Evolutionary conservation across 1,139 yeast genomes (phyloP), one percentile per base, ranked within the genome.

Genomic region (Pichia cactophila): DNA sequence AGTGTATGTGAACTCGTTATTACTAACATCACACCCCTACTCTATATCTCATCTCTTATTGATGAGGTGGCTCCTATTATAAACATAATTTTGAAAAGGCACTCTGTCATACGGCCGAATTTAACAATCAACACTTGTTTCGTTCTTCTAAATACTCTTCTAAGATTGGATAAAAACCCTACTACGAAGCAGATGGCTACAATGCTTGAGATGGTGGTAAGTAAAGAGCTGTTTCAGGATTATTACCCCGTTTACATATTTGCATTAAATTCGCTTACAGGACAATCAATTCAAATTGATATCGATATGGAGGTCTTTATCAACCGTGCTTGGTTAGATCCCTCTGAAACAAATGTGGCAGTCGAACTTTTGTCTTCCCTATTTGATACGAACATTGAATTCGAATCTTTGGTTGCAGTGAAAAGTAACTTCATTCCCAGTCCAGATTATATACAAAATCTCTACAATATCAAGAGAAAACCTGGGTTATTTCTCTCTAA

Each of bases 61-160:
- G 57, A 60, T 2, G 73, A 73, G 26, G 58, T 63, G 3, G 51
- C 64, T 1, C 56, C 52, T 2, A 47, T 62, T 3, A 47, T 67
- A 39, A 58, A 5, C 28, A 57, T 43, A 39, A 54, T 41, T 49
- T 57, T 49, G 26, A 41, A 35, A 0, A 42, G 45, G 2, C 49
- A 51, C 28, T 31, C 35, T 31, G n/a, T 31, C 12, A 14, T 14
- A 31, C 14, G 1, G n/a, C 12, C 16, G 11, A 31, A 14, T 11
- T 31, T 31, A 31, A 11, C 35, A 3, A 31, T 14, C 6, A 5
- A 14, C n/a, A 31, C 35, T 11, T 31, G 35, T 12, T 31, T 31
- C 12, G 6, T 31, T 31, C 35, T 31, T 11, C 16, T 31, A 3
- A 14, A 31, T 14, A 12, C n/a, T 31, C 35, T 31, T 31, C 6